A percentile compares a stretch with the other conserved stretches of the same genome.
Conservation (phyloP, 768 basidiomycete genomes). For the Leccinum longicurvipes region DNA sequence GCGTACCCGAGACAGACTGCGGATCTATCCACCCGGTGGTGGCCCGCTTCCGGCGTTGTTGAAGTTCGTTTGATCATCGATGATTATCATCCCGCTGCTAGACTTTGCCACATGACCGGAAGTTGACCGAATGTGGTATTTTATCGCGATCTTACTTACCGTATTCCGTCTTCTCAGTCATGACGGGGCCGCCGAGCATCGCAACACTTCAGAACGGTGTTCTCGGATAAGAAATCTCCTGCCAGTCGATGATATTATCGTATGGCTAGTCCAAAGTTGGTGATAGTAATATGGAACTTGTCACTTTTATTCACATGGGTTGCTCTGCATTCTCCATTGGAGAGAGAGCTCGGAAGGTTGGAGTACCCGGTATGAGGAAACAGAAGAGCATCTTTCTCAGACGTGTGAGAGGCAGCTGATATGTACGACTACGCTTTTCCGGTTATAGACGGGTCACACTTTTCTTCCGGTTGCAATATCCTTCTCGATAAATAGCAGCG, state of each 20-base stretch:
- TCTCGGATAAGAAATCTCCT: neutral
- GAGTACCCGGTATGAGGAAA: neutral
- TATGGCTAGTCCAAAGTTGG: no score
- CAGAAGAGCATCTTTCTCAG: neutral
- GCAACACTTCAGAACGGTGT: no score
- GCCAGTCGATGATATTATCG: no score
- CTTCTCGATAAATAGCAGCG: slow-evolving; percentile 3
- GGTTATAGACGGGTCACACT: neutral
- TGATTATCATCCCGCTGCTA: neutral
- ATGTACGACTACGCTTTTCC: neutral
- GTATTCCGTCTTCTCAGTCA: no score
- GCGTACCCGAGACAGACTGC: no score
- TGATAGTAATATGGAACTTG: no score
- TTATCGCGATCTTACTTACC: no score
- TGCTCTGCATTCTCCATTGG: no score
- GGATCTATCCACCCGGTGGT: neutral
- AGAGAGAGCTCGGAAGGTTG: neutral
- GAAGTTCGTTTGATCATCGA: neutral
- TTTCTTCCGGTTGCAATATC: neutral
- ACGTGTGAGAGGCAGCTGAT: neutral
- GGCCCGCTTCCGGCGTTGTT: neutral
- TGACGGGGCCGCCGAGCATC: no score
- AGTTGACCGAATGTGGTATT: neutral
- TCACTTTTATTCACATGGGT: no score
- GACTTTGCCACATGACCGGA: no score